Percentiles rank a stretch among this genome's conserved stretches.
Evolutionary conservation across 1,284 basidiomycete genomes (phyloP).

Genomic region (Trichosporon coremiiforme): DNA sequence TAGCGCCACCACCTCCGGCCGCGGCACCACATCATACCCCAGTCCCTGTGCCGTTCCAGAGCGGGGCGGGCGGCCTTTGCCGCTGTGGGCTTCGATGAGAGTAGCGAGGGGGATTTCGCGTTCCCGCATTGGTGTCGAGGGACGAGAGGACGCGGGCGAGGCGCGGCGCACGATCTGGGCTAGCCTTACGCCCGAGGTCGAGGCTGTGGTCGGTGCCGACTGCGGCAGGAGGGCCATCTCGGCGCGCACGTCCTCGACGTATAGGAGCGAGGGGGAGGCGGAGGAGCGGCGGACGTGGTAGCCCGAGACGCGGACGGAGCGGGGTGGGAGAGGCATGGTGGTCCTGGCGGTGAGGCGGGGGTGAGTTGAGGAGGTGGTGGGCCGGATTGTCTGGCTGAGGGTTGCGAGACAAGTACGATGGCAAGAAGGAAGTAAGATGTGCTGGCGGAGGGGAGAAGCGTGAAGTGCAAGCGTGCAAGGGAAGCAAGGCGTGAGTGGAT

Average conservation of each 20-base stretch:
- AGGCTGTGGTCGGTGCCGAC: neutral
- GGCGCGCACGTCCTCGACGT: conserved; percentile 41
- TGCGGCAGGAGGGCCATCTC: conserved; percentile 41
- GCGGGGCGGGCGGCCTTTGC: conserved; percentile 39
- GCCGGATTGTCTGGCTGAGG: neutral
- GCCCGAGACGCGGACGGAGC: conserved; percentile 38
- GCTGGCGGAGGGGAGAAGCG: too few relatives aligned
- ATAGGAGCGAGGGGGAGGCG: conserved; percentile 34
- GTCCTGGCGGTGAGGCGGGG: neutral
- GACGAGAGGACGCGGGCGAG: neutral
- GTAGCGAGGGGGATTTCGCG: conserved; percentile 25
- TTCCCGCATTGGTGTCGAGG: neutral
- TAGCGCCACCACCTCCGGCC: conserved; percentile 41
- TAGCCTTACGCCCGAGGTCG: neutral
- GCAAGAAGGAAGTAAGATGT: neutral
- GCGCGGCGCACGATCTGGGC: conserved; percentile 10
- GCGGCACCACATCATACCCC: conserved; percentile 51
- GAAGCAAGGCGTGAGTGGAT: too few relatives aligned
- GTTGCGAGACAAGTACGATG: neutral
- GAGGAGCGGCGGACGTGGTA: conserved; percentile 26
- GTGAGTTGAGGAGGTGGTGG: neutral
- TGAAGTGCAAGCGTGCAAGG: too few relatives aligned
- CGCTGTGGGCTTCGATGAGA: conserved; percentile 42
- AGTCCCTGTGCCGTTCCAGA: conserved; percentile 47
- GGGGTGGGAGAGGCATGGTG: conserved; percentile 46